These are phyloP conservation scores for Amoebophrya sp. DNA, from an alignment of 169 alveolate species.

Conservation along the genomic window DNA sequence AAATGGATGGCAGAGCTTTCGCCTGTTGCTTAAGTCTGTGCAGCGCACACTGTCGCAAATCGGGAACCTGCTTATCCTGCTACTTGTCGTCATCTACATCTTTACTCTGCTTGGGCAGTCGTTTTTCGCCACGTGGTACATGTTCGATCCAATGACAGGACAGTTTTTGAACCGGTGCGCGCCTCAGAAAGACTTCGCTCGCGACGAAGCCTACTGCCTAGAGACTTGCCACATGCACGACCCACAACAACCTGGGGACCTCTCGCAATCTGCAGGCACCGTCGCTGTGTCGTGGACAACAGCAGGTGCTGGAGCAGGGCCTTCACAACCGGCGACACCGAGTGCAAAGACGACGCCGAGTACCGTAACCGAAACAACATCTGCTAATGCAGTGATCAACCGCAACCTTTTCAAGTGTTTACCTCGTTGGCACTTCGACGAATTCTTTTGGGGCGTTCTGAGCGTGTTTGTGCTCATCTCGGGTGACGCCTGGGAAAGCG, in stretches of 20 bases:
- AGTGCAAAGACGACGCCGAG: no score
- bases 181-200: not conserved
- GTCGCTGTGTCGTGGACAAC: no score
- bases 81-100: not conserved
- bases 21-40: not conserved
- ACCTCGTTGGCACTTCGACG: constrained; percentile 21
- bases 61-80: not conserved
- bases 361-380: no score
- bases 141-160: not conserved
- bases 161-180: not conserved
- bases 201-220: not conserved
- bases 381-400: not conserved
- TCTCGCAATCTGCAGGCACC: no score
- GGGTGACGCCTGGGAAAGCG: not conserved
- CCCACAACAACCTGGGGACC: not conserved
- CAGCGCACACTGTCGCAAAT: not conserved
- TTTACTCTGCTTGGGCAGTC: not conserved
- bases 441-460: not conserved
- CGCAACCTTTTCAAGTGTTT: not conserved
- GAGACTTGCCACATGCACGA: constrained; percentile 10
- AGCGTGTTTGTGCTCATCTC: not conserved
- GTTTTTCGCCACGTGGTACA: not conserved
- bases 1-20: not conserved
- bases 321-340: no score
- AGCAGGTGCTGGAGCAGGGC: no score